Conservation (phyloP, 768 basidiomycete species). For the Chalciporus chontae region DNA sequence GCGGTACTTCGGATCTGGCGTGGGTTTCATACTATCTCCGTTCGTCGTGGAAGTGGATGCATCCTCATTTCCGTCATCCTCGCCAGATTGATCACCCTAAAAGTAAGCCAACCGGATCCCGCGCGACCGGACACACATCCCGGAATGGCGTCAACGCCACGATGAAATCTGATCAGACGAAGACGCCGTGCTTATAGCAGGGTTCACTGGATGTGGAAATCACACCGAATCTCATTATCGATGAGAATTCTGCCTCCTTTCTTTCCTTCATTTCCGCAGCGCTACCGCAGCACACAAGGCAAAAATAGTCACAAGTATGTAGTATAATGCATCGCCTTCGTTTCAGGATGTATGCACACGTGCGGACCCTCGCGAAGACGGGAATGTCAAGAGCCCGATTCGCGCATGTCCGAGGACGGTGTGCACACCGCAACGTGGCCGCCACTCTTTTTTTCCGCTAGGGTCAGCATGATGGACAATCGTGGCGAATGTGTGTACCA, state of each 20-base stretch:
- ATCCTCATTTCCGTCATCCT: constrained; percentile 4
- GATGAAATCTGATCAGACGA: too few relatives aligned
- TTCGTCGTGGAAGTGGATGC: not conserved
- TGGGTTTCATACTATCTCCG: constrained; percentile 3
- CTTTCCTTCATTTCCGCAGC: constrained; percentile 11
- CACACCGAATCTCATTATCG: not conserved
- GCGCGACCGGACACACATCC: not conserved
- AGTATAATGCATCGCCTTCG: not conserved
- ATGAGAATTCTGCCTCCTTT: not conserved
- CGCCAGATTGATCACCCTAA: too few relatives aligned
- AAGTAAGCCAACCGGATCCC: not conserved
- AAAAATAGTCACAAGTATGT: constrained; percentile 2
- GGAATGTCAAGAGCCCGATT: too few relatives aligned
- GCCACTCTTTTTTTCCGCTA: not conserved
- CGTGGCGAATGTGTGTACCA: not conserved
- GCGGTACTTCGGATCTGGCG: constrained; percentile 3
- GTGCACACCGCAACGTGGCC: not conserved
- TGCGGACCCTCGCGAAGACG: not conserved
- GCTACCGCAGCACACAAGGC: constrained; percentile 13
- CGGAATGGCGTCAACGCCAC: not conserved
- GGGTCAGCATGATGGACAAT: not conserved
- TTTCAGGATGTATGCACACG: not conserved
- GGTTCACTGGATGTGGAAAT: constrained; percentile 8
- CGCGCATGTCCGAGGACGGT: too few relatives aligned
- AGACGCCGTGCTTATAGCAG: constrained; percentile 6